phyloP scores from a whole-genome alignment of 768 basidiomycete species.

The Kwoniella sp. region DNA sequence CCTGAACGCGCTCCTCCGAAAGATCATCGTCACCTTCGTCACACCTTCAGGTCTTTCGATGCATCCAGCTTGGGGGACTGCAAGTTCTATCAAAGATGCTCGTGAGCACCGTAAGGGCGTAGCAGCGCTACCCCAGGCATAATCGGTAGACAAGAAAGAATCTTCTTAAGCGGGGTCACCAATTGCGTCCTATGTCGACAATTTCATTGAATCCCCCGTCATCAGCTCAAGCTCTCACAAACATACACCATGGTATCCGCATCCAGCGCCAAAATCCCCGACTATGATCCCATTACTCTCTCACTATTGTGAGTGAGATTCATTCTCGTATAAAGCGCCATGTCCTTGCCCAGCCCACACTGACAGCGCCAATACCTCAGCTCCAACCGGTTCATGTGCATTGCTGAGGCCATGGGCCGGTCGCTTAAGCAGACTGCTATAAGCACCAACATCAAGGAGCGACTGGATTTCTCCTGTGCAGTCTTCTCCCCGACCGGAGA shows the following conservation, averaged over 20 bases:
- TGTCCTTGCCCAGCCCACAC: no score
- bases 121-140: no score
- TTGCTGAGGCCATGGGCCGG: constrained; percentile 85
- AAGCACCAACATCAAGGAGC: constrained; percentile 92
- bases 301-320: constrained; percentile 11
- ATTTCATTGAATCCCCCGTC: not conserved
- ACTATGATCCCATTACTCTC: not conserved
- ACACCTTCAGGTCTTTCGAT: no score
- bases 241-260: not conserved
- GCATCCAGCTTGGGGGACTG: no score
- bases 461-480: constrained; percentile 92
- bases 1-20: no score
- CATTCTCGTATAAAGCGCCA: no score
- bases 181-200: not conserved
- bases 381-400: constrained; percentile 84
- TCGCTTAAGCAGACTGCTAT: constrained; percentile 88
- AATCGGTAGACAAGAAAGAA: no score
- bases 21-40: no score
- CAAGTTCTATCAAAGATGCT: no score
- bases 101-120: no score
- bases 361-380: constrained; percentile 41
- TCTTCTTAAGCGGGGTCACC: not conserved
- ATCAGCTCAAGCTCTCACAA: not conserved
- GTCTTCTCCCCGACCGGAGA: constrained; percentile 90
- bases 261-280: not conserved